phyloP scores from a whole-genome alignment of 495 filamentous ascomycete genomes.

The Podospora appendiculata region DNA sequence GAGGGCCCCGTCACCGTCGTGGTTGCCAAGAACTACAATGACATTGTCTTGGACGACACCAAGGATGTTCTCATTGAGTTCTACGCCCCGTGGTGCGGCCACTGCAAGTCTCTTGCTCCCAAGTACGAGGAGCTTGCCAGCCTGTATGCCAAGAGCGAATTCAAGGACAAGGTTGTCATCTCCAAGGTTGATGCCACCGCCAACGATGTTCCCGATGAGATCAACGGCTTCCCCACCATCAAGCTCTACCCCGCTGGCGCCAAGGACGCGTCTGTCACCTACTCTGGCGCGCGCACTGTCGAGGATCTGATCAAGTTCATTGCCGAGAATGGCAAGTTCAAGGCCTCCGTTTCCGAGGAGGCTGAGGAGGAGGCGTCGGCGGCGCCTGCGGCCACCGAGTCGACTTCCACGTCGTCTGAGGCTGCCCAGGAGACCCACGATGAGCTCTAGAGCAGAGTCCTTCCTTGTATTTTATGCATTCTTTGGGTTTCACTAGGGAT shows the following conservation, averaged over 20 bases:
- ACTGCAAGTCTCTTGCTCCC: conserved; percentile 92
- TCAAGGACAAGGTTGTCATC: conserved; percentile 76
- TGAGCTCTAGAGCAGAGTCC: conserved; percentile 49
- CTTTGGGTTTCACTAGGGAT: conserved; percentile 17
- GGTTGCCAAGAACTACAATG: conserved; percentile 90
- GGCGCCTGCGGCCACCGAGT: conserved; percentile 45
- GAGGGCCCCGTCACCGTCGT: conserved; percentile 83
- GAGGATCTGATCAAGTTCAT: conserved; percentile 94
- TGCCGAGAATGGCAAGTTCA: conserved; percentile 87
- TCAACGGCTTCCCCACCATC: conserved; percentile 98
- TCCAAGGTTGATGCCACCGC: conserved; percentile 96
- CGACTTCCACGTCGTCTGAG: conserved; percentile 30
- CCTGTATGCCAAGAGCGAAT: conserved; percentile 67
- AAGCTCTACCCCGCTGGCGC: conserved; percentile 91
- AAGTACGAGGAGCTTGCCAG: conserved; percentile 87
- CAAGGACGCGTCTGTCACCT: conserved; percentile 80
- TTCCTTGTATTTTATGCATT: conserved; percentile 20
- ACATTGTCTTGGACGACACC: conserved; percentile 82
- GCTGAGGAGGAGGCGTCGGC: conserved; percentile 44
- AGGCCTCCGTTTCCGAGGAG: conserved; percentile 46
- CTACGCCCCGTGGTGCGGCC: conserved; percentile 98
- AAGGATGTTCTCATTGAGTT: conserved; percentile 99
- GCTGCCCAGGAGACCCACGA: conserved; percentile 49
- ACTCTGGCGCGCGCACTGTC: conserved; percentile 79
- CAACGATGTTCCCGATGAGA: conserved; percentile 96